Conservation (phyloP, 345 rosid genomes). For the Leavenworthia alabamica region DNA sequence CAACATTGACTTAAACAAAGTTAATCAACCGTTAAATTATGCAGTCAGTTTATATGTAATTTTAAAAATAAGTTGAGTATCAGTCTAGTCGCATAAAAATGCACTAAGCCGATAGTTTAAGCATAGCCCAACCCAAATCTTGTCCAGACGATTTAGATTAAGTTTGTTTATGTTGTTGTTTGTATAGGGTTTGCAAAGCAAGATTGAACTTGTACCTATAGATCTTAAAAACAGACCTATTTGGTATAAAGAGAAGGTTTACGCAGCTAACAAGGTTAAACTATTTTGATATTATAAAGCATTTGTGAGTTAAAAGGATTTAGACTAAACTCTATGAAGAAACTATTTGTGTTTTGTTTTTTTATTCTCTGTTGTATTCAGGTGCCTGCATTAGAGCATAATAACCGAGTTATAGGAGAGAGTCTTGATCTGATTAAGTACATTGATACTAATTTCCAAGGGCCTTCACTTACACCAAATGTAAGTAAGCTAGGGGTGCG, state of each 20-base stretch:
- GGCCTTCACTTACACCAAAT: conserved; percentile 64
- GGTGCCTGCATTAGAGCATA: conserved; percentile 91
- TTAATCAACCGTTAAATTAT: no score
- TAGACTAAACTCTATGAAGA: not conserved
- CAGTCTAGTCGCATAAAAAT: no score
- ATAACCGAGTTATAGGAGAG: conserved; percentile 72
- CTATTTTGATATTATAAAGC: not conserved
- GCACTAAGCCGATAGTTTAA: no score
- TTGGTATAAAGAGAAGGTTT: conserved; percentile 85
- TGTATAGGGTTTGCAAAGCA: conserved; percentile 62
- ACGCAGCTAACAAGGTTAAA: conserved; percentile 60
- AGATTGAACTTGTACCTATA: conserved; percentile 66
- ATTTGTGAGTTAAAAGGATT: not conserved
- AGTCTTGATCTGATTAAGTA: conserved; percentile 76
- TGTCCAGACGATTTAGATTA: no score
- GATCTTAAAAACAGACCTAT: conserved; percentile 70
- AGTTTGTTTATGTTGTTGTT: not conserved
- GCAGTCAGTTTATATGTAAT: no score
- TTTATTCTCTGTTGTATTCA: conserved; percentile 15
- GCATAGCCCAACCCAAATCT: no score
- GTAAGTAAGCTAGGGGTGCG: no score
- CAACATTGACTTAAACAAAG: no score
- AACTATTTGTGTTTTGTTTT: not conserved
- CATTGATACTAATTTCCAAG: conserved; percentile 69
- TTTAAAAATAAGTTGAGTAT: no score